Conservation (phyloP, 495 filamentous ascomycete genomes). For the Trichocladium uniseriatum region DNA sequence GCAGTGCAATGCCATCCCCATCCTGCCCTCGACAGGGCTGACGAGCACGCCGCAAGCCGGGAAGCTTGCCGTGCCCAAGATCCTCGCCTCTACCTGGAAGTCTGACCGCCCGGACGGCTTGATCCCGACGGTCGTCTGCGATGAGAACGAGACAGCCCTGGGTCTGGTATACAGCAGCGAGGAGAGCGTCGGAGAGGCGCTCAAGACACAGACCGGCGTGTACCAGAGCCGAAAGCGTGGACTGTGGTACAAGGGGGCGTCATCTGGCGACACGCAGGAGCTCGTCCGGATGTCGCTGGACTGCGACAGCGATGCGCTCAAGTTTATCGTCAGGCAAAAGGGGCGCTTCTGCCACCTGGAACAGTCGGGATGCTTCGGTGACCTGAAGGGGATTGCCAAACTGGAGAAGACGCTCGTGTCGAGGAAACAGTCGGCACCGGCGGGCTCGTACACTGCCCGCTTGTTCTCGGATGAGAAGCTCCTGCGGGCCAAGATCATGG, state of each 20-base stretch:
- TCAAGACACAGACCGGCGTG: constrained; percentile 81
- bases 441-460: constrained; percentile 85
- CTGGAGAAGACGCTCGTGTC: constrained; percentile 75
- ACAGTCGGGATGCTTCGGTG: constrained; percentile 84
- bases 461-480: constrained; percentile 88
- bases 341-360: constrained; percentile 93
- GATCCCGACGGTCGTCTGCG: constrained; percentile 77
- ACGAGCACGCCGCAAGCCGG: constrained; percentile 52
- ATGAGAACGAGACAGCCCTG: constrained; percentile 76
- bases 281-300: constrained; percentile 75
- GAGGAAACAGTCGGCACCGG: constrained; percentile 71
- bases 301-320: constrained; percentile 86
- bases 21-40: constrained; percentile 61
- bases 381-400: constrained; percentile 67
- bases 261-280: constrained; percentile 86
- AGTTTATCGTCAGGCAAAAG: constrained; percentile 80
- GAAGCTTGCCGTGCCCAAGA: constrained; percentile 55
- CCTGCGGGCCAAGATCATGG: constrained; percentile 91
- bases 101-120: constrained; percentile 82
- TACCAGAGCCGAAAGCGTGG: constrained; percentile 93
- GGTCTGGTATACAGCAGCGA: constrained; percentile 89
- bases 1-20: constrained; percentile 56
- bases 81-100: constrained; percentile 59
- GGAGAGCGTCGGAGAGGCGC: constrained; percentile 77
- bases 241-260: constrained; percentile 93